A percentile compares a stretch with the other conserved stretches of the same genome.
Conservation (phyloP, 495 filamentous ascomycete genomes). For the Podospora fimiseda region DNA sequence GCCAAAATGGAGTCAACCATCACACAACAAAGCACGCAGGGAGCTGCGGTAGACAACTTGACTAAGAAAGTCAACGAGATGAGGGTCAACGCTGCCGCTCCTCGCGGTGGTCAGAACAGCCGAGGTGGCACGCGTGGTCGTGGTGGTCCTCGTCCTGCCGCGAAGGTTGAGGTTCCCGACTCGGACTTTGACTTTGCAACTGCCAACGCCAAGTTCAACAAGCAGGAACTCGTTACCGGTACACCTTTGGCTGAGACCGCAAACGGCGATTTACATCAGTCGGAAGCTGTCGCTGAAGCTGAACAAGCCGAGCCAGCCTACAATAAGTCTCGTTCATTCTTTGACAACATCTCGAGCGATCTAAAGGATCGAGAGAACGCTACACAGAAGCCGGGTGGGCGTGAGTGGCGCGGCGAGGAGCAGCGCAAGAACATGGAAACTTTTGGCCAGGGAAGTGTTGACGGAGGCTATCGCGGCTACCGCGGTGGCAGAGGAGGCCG, state of each 20-base stretch:
- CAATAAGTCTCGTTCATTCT: slow-evolving; percentile 82
- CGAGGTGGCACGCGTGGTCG: slow-evolving; percentile 49
- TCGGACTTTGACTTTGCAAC: slow-evolving; percentile 90
- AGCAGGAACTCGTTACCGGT: slow-evolving; percentile 83
- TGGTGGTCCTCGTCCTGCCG: slow-evolving; percentile 40
- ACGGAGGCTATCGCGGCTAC: slow-evolving; percentile 70
- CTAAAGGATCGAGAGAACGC: slow-evolving; percentile 76
- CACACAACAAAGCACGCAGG: slow-evolving; percentile 37
- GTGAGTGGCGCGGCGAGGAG: slow-evolving; percentile 88
- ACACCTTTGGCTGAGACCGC: slow-evolving; percentile 57
- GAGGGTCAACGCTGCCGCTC: slow-evolving; percentile 59
- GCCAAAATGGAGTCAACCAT: slow-evolving; percentile 57
- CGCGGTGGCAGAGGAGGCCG: slow-evolving; percentile 66
- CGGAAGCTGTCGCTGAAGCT: slow-evolving; percentile 28
- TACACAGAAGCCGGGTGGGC: slow-evolving; percentile 63
- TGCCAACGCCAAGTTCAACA: slow-evolving; percentile 96
- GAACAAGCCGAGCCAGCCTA: slow-evolving; percentile 51
- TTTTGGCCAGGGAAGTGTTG: slow-evolving; percentile 96
- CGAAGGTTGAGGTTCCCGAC: slow-evolving; percentile 79
- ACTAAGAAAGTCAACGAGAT: slow-evolving; percentile 83
- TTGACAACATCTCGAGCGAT: slow-evolving; percentile 96
- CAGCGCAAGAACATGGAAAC: slow-evolving; percentile 95
- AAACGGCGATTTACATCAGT: slow-evolving; percentile 26
- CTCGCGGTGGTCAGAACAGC: slow-evolving; percentile 34
- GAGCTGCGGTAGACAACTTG: slow-evolving; percentile 63